Evolutionary conservation across 352 stramenopile genomes (phyloP), one percentile per base, ranked within the genome.

Genomic region (Phytophthora rubi): DNA sequence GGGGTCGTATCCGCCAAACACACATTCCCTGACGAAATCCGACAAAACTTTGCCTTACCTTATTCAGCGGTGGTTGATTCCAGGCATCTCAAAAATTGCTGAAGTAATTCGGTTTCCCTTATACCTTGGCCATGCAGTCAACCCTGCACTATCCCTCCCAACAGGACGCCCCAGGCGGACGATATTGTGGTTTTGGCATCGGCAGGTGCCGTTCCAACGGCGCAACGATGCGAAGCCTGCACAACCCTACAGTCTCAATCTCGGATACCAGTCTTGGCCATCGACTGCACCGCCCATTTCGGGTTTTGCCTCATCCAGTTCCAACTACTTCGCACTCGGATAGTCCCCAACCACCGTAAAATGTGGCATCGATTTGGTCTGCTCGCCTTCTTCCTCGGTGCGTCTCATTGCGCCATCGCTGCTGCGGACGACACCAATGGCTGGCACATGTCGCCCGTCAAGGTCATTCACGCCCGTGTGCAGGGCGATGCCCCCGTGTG

Each of bases 391-490:
- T 30, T 74, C 32, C 56, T 71, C 8, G 42, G 37, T n/a, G 49
- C 59, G 30, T 53, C 37, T 47, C 42, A 48, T 2, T 48, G 42
- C 42, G 45, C 23, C 16, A 53, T 53, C n/a, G 30, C 45, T 23
- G 53, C 53, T 15, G 53, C 68, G 21, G 47, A 28, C 37, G 35
- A 59, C 39, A 32, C 10, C 53, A 54, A 49, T 32, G 56, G 45
- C 30, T 91, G 79, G 74, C 54, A 74, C 53, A 90, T 92, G 77
- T 79, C 71, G 39, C 49, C 73, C 21, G 76, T 94, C 12, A 77
- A 54, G 12, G 69, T 76, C 12, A 75, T 92, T 35, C 81, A 92
- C 30, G 84, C 82, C 13, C 86, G 86, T 18, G 81, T 92, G 6
- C 75, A 91, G 65, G 80, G 79, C 18, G 70, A 83, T 30, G 61